Percentiles rank a stretch among this genome's conserved stretches.
Conservation (phyloP, 192 early-diverging fungal genomes). For the Geranomyces variabilis region DNA sequence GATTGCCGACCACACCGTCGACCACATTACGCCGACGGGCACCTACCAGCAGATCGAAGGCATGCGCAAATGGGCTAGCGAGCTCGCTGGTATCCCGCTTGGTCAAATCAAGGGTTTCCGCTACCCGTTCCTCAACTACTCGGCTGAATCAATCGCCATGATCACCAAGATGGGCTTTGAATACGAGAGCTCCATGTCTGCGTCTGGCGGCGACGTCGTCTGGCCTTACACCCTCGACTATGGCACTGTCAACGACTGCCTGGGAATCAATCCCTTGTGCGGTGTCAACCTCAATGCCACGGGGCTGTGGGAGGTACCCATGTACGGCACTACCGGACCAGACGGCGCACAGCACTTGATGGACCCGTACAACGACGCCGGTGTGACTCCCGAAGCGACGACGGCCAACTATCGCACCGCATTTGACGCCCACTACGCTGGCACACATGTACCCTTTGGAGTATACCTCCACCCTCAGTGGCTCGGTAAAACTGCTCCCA, state of each 20-base stretch:
- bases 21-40: slow-evolving; percentile 31
- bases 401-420: slow-evolving; percentile 5
- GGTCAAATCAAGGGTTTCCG: slow-evolving; percentile 42
- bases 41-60: slow-evolving; percentile 38
- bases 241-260: slow-evolving; percentile 39
- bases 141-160: slow-evolving; percentile 15
- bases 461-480: slow-evolving; percentile 44
- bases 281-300: slow-evolving; percentile 21
- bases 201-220: slow-evolving; percentile 11
- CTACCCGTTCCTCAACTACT: slow-evolving; percentile 42
- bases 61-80: slow-evolving; percentile 31
- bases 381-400: not conserved
- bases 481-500: slow-evolving; percentile 14
- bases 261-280: slow-evolving; percentile 22
- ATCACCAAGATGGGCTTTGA: slow-evolving; percentile 38
- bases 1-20: slow-evolving; percentile 42
- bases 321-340: slow-evolving; percentile 21
- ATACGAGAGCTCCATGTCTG: slow-evolving; percentile 41
- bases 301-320: slow-evolving; percentile 47
- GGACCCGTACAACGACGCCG: slow-evolving; percentile 42
- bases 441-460: slow-evolving; percentile 40
- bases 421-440: slow-evolving; percentile 40
- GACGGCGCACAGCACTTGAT: slow-evolving; percentile 29
- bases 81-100: slow-evolving; percentile 33
- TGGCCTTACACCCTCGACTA: slow-evolving; percentile 52